Base-by-base conservation (phyloP, 352 stramenopile species). In the Pythium oligandrum region DNA sequence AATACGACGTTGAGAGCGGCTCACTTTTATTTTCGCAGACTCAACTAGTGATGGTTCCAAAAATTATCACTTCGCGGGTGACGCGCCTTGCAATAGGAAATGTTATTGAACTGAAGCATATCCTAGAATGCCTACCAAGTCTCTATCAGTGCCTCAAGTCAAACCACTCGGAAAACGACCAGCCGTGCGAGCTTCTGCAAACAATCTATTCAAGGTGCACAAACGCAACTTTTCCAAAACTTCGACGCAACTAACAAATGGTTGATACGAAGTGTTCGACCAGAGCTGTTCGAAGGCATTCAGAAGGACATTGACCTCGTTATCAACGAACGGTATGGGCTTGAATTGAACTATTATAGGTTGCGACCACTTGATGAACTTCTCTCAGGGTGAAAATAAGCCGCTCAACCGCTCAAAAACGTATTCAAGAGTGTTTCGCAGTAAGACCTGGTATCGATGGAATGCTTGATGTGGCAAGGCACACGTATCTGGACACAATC, bases 391-490 rank as follows among this genome's bases (percentile, higher is more conserved):
- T 84, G n/a, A 83, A 88, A 61, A 53, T 83, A 45, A 82, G 72
- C 31, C 71, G 74, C 31, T 90, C 78, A 35, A 70, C 71, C 47
- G 78, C 78, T 9, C 78, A 92, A 57, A 93, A 90, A 52, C 75
- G 83, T 38, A 93, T 93, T 54, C 80, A 93, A 67, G 84, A 90
- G 40, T 90, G 78, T 46, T 92, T 95, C 60, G 82, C 84, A 34
- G 68, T 95, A 9, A 59, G 80, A 53, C 72, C 80, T 17, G 84
- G 84, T 7, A 86, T 95, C 33, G 82, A 95, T 39, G 82, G 80
- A 3, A 92, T 93, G 81, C 76, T 95, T 7, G 84, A 95, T 50
- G 78, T 95, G 6, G 83, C 83, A 33, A 64, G 84, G 45, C 62
- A 78, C 59, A 86, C 80, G 4, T 93, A 93, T 33, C 63, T 95